Percentiles rank a stretch among this genome's conserved stretches.
These are phyloP conservation scores for Galeopsis tetrahit DNA, from an alignment of 257 asterid species.

Conservation along the genomic window DNA sequence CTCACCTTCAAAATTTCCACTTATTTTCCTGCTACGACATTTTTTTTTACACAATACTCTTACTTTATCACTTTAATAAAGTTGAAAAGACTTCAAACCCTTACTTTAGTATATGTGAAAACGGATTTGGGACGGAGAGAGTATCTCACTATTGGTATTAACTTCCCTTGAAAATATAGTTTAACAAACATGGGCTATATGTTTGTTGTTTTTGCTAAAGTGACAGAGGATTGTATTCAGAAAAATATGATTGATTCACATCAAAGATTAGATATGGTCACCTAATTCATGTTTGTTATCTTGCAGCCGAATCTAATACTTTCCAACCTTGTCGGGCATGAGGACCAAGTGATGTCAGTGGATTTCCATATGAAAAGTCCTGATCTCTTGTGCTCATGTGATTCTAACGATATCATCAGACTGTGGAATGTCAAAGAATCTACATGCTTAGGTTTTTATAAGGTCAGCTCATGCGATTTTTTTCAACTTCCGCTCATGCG, in stretches of 20 bases:
- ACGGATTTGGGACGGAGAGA: no score
- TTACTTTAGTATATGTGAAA: no score
- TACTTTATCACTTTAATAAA: no score
- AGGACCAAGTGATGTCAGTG: conserved; percentile 46
- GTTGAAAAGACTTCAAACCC: no score
- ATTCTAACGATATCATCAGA: conserved; percentile 43
- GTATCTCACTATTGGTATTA: background rate
- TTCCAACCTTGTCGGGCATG: conserved; percentile 46
- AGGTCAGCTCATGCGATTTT: conserved; percentile 37
- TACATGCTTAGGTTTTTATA: conserved; percentile 36
- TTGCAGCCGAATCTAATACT: conserved; percentile 36
- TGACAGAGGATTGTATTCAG: background rate
- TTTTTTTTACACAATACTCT: no score
- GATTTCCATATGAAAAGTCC: conserved; percentile 51
- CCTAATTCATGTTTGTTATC: conserved; percentile 15
- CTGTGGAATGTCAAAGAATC: conserved; percentile 44
- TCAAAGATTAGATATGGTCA: background rate
- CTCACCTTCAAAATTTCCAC: no score
- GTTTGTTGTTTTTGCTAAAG: background rate
- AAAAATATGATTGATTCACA: background rate
- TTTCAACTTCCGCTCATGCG: no score
- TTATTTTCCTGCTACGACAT: no score
- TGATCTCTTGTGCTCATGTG: conserved; percentile 51
- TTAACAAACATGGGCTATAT: background rate
- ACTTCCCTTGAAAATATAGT: background rate